Percentiles rank a stretch among this genome's conserved stretches.
These are phyloP conservation scores for Fraxinus americana DNA, from an alignment of 257 asterid species.

Conservation along the genomic window DNA sequence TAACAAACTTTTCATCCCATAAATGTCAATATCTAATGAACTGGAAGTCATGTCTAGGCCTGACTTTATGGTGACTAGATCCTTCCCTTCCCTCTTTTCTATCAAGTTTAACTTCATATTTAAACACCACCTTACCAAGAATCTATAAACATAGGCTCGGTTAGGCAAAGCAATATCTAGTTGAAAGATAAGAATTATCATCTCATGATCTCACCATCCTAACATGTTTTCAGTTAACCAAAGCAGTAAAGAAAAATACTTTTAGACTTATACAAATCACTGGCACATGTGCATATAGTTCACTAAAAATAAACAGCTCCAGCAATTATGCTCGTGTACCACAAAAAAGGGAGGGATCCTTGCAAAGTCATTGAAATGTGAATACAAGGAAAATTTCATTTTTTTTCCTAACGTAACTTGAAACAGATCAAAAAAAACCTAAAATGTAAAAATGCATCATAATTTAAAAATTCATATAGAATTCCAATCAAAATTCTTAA, in stretches of 20 bases:
- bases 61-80: not conserved
- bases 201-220: not conserved
- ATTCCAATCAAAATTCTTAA: not conserved
- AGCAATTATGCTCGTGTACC: not conserved
- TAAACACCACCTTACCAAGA: not conserved
- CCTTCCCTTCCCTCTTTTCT: not conserved
- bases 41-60: slow-evolving; percentile 7
- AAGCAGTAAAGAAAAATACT: not conserved
- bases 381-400: not conserved
- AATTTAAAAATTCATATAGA: not conserved
- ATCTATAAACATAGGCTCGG: not conserved
- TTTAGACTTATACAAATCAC: not conserved
- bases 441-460: not conserved
- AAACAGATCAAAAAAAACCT: not conserved
- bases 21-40: no score
- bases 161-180: not conserved
- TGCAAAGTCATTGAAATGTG: not conserved
- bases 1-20: no score
- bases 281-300: not conserved
- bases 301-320: not conserved
- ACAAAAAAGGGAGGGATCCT: not conserved
- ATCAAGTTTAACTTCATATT: not conserved
- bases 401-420: not conserved
- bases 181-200: not conserved
- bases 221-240: not conserved